Evolutionary conservation across 805 yeast genomes (phyloP).

Genomic region (Myxozyma neglecta): DNA sequence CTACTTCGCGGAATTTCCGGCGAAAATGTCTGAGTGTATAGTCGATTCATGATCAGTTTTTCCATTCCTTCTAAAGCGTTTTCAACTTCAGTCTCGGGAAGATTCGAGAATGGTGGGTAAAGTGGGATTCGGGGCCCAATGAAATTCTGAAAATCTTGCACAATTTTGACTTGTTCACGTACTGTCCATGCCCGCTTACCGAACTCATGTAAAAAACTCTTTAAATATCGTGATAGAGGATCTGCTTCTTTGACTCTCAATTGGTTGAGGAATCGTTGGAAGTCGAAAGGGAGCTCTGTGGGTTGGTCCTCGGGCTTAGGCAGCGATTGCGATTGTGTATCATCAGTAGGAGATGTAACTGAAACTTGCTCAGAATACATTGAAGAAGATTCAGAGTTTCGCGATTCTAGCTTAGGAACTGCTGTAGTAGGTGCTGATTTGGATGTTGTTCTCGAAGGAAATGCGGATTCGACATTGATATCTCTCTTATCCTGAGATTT

Average conservation of each 20-base stretch:
- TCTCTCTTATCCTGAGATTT: background rate
- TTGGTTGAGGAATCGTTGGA: conserved; percentile 72
- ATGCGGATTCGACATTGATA: background rate
- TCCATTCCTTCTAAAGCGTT: conserved; percentile 91
- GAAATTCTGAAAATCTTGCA: conserved; percentile 65
- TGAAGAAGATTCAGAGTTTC: background rate
- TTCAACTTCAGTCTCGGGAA: conserved; percentile 59
- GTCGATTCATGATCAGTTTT: conserved; percentile 83
- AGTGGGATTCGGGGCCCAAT: conserved; percentile 53
- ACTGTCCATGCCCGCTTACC: conserved; percentile 67
- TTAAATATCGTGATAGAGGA: conserved; percentile 81
- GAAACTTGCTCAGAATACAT: background rate
- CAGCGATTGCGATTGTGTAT: conserved; percentile 4
- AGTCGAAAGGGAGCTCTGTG: conserved; percentile 61
- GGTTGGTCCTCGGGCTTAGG: conserved; percentile 37
- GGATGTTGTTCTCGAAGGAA: conserved; percentile 6
- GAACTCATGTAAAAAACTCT: conserved; percentile 71
- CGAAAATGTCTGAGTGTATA: conserved; percentile 75
- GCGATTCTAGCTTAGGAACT: background rate
- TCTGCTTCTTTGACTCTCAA: conserved; percentile 76
- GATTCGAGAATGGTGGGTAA: conserved; percentile 71
- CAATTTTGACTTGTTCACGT: conserved; percentile 73
- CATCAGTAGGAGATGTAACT: background rate
- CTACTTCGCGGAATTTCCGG: conserved; percentile 58
- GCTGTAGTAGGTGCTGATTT: background rate